A percentile compares a stretch with the other conserved stretches of the same genome.
Evolutionary conservation across 75 land plant species (phyloP).

Genomic region (Picea glauca): DNA sequence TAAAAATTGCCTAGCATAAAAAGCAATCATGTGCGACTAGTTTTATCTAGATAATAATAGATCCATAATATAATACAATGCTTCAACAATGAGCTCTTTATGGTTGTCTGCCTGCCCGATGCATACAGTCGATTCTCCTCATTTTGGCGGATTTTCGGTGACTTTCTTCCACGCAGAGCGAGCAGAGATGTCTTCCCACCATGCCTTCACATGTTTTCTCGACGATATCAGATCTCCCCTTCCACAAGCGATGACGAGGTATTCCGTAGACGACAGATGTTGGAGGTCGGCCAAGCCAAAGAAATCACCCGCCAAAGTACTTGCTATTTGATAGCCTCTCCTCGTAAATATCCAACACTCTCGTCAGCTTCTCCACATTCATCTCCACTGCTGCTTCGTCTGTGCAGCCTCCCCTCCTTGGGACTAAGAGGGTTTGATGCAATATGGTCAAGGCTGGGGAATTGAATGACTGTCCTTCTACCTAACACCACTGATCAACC

Average conservation of each 20-base stretch:
- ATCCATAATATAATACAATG: too few relatives aligned
- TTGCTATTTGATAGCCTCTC: slow-evolving; percentile 16
- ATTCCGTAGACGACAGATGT: slow-evolving; percentile 18
- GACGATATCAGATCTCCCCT: slow-evolving; percentile 14
- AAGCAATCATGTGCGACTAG: too few relatives aligned
- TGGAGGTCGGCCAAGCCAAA: slow-evolving; percentile 33
- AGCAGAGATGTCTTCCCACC: slow-evolving; percentile 44
- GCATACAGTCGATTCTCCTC: too few relatives aligned
- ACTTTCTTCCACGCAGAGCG: slow-evolving; percentile 45
- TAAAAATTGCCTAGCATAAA: too few relatives aligned
- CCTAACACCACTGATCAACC: slow-evolving; percentile 64
- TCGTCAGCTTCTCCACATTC: slow-evolving; percentile 36
- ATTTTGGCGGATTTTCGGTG: neutral
- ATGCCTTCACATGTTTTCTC: slow-evolving; percentile 42
- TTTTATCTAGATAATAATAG: too few relatives aligned
- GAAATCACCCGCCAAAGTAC: slow-evolving; percentile 32
- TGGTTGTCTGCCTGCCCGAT: too few relatives aligned
- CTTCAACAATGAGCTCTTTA: too few relatives aligned
- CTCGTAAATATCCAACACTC: slow-evolving; percentile 33
- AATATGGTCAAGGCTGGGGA: slow-evolving; percentile 20
- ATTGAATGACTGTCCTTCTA: slow-evolving; percentile 50
- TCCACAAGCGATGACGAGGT: slow-evolving; percentile 5
- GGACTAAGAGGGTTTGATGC: slow-evolving; percentile 11
- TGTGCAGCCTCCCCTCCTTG: neutral
- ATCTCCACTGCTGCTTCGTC: slow-evolving; percentile 22